These are phyloP conservation scores for Saccharomycopsis javanensis DNA, from an alignment of 805 yeast species.

Conservation along the genomic window DNA sequence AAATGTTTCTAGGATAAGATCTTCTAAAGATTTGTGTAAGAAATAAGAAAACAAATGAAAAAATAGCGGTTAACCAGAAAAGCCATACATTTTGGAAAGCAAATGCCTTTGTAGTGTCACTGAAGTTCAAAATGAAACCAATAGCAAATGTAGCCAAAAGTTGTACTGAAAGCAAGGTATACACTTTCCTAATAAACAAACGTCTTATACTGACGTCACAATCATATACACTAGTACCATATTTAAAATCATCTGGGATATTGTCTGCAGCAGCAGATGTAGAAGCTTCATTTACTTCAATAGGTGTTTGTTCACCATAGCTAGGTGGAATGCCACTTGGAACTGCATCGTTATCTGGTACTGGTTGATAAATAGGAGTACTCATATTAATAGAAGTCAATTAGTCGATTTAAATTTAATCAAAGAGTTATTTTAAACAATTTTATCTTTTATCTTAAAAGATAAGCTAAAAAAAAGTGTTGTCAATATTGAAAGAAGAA, in stretches of 20 bases:
- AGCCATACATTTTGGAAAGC: conserved; percentile 50
- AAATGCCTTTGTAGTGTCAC: conserved; percentile 41
- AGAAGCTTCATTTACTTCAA: background rate
- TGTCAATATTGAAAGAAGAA: background rate
- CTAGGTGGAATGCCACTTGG: conserved; percentile 13
- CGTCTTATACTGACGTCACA: conserved; percentile 71
- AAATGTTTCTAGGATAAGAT: conserved; percentile 57
- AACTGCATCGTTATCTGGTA: background rate
- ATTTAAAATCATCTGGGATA: conserved; percentile 73
- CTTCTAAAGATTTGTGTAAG: conserved; percentile 55
- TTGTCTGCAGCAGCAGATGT: conserved; percentile 19
- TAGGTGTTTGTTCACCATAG: conserved; percentile 7
- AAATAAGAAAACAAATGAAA: conserved; percentile 54
- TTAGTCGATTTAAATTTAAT: background rate
- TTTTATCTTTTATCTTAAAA: background rate
- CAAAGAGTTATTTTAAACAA: no score
- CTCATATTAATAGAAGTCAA: background rate
- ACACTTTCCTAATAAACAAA: conserved; percentile 70
- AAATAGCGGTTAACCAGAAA: conserved; percentile 44
- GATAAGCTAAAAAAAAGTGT: background rate
- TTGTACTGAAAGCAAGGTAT: conserved; percentile 59
- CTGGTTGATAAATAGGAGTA: conserved; percentile 5
- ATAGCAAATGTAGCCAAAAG: conserved; percentile 49
- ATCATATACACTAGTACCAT: conserved; percentile 63
- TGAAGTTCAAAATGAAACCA: conserved; percentile 41